Evolutionary conservation across 148 eudicot species (phyloP), one percentile per base, ranked within the genome.

Genomic region (Nyssa sinensis): DNA sequence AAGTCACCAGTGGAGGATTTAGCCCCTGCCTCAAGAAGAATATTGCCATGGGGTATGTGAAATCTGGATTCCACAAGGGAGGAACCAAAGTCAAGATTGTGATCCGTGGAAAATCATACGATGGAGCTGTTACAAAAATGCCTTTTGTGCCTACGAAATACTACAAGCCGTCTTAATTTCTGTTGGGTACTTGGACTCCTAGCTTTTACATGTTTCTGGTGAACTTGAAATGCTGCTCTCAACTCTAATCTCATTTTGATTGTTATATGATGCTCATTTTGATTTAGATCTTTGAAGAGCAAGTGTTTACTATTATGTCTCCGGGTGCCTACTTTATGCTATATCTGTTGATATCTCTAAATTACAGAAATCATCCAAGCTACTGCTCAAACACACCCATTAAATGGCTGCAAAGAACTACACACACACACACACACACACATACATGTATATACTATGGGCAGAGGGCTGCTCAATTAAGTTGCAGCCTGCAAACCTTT

Each of bases 21-120:
- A 95, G 98, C 70, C 98, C 98, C 16, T 92, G 97, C 81, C 86
- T 95, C 10, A 95, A 92, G 91, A 95, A 95, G 90, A 95, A 95
- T 81, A 89, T 95, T 55, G 98, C 96, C 35, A 95, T 95, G 96
- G 98, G 98, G 33, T 95, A 95, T 55, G 98, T 95, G 31, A 95
- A 95, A 70, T 86, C 96, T 0, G 97, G 98, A 25, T 75, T 62
- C 73, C 98, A 95, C 77, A 95, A 95, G 81, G 81, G 86, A 0
- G 97, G 97, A 24, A 92, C 97, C 37, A 89, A 95, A 75, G 89
- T 86, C 31, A 90, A 77, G 76, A 85, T 95, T 67, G 82, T 89
- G 62, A 78, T 95, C 9, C 68, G 98, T 34, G 98, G 98, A 49
- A 95, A 95, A 75, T n/a, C 85, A 1, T 87, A 95, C 34, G 98